These are phyloP conservation scores for Komagataella kurtzmanii DNA, from an alignment of 805 yeast genomes.

Conservation along the genomic window DNA sequence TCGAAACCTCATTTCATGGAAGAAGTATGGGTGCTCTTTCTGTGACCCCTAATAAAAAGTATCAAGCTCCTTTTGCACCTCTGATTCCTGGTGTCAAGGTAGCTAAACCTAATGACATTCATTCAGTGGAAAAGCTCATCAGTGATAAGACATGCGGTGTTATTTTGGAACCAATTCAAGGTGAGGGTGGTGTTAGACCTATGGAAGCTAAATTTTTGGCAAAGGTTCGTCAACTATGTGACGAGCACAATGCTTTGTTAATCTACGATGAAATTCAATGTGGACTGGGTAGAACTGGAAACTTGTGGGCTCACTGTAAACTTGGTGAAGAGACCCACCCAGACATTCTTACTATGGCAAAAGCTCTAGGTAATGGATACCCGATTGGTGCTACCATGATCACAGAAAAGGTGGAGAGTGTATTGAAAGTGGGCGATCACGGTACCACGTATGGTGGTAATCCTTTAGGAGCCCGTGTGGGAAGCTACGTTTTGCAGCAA, in stretches of 20 bases:
- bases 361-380: conserved; percentile 92
- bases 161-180: conserved; percentile 94
- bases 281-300: conserved; percentile 89
- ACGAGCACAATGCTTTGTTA: conserved; percentile 54
- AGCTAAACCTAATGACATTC: conserved; percentile 49
- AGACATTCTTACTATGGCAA: conserved; percentile 87
- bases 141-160: conserved; percentile 73
- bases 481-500: conserved; percentile 57
- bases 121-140: conserved; percentile 41
- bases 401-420: conserved; percentile 61
- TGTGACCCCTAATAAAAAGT: conserved; percentile 86
- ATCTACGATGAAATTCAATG: conserved; percentile 95
- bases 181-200: conserved; percentile 89
- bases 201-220: conserved; percentile 50
- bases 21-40: conserved; percentile 88
- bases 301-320: conserved; percentile 81
- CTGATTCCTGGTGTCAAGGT: conserved; percentile 78
- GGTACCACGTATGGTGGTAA: conserved; percentile 98
- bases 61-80: conserved; percentile 85
- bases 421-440: conserved; percentile 82
- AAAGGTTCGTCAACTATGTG: conserved; percentile 54
- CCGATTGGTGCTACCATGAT: conserved; percentile 94
- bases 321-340: conserved; percentile 79
- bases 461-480: conserved; percentile 81
- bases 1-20: conserved; percentile 87